Evolutionary conservation across 805 yeast species (phyloP), one percentile per base, ranked within the genome.

Genomic region (Starmerella kuoi): DNA sequence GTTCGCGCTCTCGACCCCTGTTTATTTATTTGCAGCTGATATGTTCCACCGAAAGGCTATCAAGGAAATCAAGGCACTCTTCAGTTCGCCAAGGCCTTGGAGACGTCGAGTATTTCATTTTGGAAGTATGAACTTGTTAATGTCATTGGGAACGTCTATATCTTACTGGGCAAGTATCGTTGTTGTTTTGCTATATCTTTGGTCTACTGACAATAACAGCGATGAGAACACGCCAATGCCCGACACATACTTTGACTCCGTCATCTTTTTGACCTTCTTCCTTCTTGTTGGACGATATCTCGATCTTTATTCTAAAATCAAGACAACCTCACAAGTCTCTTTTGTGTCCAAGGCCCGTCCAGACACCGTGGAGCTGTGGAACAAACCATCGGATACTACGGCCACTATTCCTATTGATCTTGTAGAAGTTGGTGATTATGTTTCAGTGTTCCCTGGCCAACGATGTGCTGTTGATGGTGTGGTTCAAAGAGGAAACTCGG

Each of bases 391-490:
- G 5, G 26, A 35, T 6, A 23, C 40, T 6, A 27, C 44, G 3
- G 30, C 14, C 12, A 15, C 34, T 32, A 27, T 15, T 45, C 51
- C 27, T 15, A 42, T 60, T 5, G 66, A 63, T 41, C 49, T 70
- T 38, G 63, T 88, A 25, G 95, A 88, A 57, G 83, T 94, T 2
- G 95, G 96, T 47, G 98, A 91, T 58, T 75, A 79, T 32, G 68
- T 87, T 1, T 48, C 52, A 14, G 55, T 65, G 8, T 40, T 55
- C 8, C 61, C 65, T 1, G 69, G 68, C n/a, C 56, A 55, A 53
- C 54, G 63, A 6, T 61, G 62, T 17, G 93, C 95, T 1, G 87
- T 88, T 0, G 98, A 88, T 60, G 73, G 80, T 21, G 66, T 84
- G 2, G 59, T 88, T 44, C 22, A 37, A 5, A 64, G 82, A 8